Base-by-base conservation (phyloP, 805 yeast species). In the Wickerhamomyces mucosus region DNA sequence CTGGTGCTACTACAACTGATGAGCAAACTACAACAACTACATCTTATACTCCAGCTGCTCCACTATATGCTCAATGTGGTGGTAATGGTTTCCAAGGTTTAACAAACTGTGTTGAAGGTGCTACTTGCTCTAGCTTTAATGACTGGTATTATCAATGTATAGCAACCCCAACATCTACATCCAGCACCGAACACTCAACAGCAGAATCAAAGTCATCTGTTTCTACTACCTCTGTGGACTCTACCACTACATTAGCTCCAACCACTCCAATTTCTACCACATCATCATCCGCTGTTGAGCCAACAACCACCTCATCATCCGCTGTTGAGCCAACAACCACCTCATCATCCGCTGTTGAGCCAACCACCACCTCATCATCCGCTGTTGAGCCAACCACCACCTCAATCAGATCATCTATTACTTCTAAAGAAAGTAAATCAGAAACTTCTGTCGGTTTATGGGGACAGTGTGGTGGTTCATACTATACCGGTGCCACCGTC, bases 121-220 rank as follows among this genome's bases (percentile, higher is more conserved):
- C 46, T 26, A 34, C 34, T 16, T 52, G 55, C 35, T 30, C 30
- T 25, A 36, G 46, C 4, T 39, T 40, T 29, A 46, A 48, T 30
- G 40, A 41, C 19, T 48, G 30, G 41, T 51, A 49, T 36, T 45
- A 38, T 36, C 55, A 48, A 32, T 52, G 56, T 39, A 21, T 26
- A 10, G 12, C 5, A 17, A 8, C 13, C 7, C n/a, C n/a, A n/a
- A n/a, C n/a, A n/a, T n/a, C n/a, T n/a, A n/a, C n/a, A n/a, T n/a
- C n/a, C n/a, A n/a, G n/a, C n/a, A n/a, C n/a, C n/a, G n/a, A n/a
- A n/a, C n/a, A n/a, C n/a, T n/a, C n/a, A n/a, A n/a, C n/a, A n/a
- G n/a, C n/a, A n/a, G n/a, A n/a, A n/a, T n/a, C n/a, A n/a, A n/a
- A n/a, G n/a, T n/a, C n/a, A n/a, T n/a, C n/a, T n/a, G n/a, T n/a